Conservation (phyloP, 192 early-diverging fungal genomes). For the Rhizoclosmatium sp. region DNA sequence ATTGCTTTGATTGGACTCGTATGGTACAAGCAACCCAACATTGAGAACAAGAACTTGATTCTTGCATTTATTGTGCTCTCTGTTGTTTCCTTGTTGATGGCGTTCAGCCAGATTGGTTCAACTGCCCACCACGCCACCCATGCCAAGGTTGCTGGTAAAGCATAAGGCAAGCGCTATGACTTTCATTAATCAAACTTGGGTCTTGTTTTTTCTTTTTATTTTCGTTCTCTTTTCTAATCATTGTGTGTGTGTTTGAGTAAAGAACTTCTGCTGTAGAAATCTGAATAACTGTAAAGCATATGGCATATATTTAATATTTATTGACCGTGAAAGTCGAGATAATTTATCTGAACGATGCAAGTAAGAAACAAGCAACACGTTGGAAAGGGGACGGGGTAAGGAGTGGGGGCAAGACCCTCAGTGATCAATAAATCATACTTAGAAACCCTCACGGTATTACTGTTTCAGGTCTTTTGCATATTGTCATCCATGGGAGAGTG, state of each 20-base stretch:
- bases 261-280: neutral
- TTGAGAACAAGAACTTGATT: neutral
- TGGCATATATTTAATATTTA: neutral
- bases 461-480: neutral
- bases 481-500: too few species aligned
- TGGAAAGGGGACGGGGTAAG: neutral
- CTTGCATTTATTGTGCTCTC: neutral
- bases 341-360: too few species aligned
- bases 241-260: too few species aligned
- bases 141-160: neutral
- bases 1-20: conserved; percentile 43
- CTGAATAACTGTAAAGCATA: neutral
- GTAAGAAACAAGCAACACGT: neutral
- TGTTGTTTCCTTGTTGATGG: conserved; percentile 1
- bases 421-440: conserved; percentile 11
- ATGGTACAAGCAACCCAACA: conserved; percentile 37
- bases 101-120: neutral
- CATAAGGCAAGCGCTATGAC: neutral
- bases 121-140: neutral
- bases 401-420: neutral
- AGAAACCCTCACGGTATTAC: neutral
- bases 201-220: neutral
- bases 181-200: neutral
- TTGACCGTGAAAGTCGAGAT: too few species aligned
- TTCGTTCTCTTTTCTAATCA: neutral